Conservation (phyloP, 345 rosid species). For the Erucastrum elatum region DNA sequence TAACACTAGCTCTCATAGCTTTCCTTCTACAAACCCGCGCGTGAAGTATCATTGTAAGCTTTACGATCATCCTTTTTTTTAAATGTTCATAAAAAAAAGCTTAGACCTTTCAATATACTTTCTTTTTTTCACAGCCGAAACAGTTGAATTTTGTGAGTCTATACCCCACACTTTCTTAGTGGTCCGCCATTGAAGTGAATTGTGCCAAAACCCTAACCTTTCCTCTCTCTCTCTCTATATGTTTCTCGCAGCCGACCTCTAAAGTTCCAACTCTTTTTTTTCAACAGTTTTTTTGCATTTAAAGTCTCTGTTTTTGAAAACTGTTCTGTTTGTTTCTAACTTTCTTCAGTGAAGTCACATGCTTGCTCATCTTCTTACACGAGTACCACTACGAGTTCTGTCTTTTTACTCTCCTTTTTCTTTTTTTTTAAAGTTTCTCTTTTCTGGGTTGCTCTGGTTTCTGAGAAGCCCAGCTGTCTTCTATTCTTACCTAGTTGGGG, state of each 20-base stretch:
- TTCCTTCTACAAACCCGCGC: slow-evolving; percentile 20
- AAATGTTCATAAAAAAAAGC: slow-evolving; percentile 15
- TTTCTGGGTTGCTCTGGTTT: slow-evolving; percentile 9
- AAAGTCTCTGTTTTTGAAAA: slow-evolving; percentile 36
- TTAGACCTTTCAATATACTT: slow-evolving; percentile 20
- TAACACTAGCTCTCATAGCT: slow-evolving; percentile 34
- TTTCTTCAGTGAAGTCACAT: slow-evolving; percentile 31
- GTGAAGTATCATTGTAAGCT: slow-evolving; percentile 26
- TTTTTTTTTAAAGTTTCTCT: not conserved
- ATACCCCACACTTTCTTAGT: slow-evolving; percentile 40
- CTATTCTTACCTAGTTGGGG: slow-evolving; percentile 8
- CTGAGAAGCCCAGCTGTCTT: slow-evolving; percentile 17
- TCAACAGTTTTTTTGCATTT: slow-evolving; percentile 27
- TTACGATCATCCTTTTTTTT: not conserved
- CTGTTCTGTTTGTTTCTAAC: slow-evolving; percentile 11
- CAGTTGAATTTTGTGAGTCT: slow-evolving; percentile 31
- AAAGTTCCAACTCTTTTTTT: slow-evolving; percentile 10
- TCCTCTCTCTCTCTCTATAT: slow-evolving; percentile 27
- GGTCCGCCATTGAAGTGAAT: slow-evolving; percentile 43
- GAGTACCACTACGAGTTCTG: slow-evolving; percentile 9
- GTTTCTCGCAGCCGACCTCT: slow-evolving; percentile 18
- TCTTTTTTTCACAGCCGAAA: slow-evolving; percentile 28
- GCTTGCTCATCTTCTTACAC: slow-evolving; percentile 24
- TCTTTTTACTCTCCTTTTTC: not conserved
- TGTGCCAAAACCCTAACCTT: slow-evolving; percentile 37